These are phyloP conservation scores for Haplosporangium gracile DNA, from an alignment of 192 early-diverging fungal genomes.

Conservation along the genomic window DNA sequence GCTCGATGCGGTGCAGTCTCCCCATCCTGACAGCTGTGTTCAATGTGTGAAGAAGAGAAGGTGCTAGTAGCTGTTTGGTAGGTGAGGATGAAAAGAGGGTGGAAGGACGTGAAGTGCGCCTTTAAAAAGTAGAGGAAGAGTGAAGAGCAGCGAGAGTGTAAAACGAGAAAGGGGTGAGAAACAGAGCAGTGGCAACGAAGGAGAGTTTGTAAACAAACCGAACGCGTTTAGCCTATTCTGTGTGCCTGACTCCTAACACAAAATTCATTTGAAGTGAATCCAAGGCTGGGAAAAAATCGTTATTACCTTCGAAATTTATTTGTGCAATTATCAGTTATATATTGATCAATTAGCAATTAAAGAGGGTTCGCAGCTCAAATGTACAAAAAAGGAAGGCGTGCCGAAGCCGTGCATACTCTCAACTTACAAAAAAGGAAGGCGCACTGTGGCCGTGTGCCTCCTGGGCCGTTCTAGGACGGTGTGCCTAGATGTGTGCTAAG, in stretches of 20 bases:
- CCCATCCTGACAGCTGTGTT: conserved; percentile 65
- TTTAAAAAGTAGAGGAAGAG: background rate
- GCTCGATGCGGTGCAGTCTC: conserved; percentile 88
- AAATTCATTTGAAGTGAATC: background rate
- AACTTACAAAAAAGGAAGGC: no score
- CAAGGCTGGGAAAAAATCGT: no score
- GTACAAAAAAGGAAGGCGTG: no score
- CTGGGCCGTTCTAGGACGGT: no score
- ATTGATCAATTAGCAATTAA: no score
- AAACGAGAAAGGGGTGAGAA: background rate
- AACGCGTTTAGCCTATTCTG: background rate
- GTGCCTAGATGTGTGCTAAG: no score
- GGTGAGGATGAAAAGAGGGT: background rate
- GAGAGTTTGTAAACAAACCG: conserved; percentile 5
- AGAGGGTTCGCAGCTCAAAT: no score
- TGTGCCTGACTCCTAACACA: background rate
- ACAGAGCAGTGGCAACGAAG: conserved; percentile 27
- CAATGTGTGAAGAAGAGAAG: background rate
- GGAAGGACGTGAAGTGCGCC: background rate
- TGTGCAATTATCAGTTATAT: no score
- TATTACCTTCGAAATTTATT: no score
- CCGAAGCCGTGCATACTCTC: no score
- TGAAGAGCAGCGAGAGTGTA: background rate
- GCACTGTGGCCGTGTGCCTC: no score
- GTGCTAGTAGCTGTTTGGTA: background rate